phyloP scores from a whole-genome alignment of 2,329 filamentous ascomycete species.

The Trichothecium roseum region DNA sequence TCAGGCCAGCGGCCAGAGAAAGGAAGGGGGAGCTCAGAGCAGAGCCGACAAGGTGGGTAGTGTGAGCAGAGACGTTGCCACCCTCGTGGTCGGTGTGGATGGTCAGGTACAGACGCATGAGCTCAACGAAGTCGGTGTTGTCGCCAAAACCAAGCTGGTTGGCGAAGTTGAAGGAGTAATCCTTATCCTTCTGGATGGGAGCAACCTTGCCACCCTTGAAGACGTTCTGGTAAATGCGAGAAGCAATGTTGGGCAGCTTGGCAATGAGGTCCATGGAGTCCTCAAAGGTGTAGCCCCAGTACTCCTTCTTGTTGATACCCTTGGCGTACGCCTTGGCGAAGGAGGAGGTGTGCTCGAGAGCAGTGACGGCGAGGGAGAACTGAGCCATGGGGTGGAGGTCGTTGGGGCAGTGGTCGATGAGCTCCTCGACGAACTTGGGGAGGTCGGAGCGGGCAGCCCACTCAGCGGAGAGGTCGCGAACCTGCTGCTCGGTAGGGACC shows the following conservation, averaged over 20 bases:
- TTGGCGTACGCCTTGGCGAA: slow-evolving; percentile 99
- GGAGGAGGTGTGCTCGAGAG: slow-evolving; percentile 94
- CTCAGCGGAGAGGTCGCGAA: slow-evolving; percentile 94
- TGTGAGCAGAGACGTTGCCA: slow-evolving; percentile 97
- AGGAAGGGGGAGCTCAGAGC: slow-evolving; percentile 97
- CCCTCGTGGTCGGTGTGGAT: slow-evolving; percentile 99
- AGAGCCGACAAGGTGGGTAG: slow-evolving; percentile 93
- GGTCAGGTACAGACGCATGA: slow-evolving; percentile 97
- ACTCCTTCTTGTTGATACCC: slow-evolving; percentile 98
- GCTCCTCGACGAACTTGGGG: slow-evolving; percentile 97
- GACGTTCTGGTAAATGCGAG: slow-evolving; percentile 99
- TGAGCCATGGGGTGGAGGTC: slow-evolving; percentile 99
- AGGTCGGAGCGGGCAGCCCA: slow-evolving; percentile 96
- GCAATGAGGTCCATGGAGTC: slow-evolving; percentile 99
- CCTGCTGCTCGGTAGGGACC: slow-evolving; percentile 95
- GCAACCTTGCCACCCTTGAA: slow-evolving; percentile 99
- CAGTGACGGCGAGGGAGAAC: slow-evolving; percentile 94
- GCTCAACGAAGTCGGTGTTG: slow-evolving; percentile 94
- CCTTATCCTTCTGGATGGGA: slow-evolving; percentile 94
- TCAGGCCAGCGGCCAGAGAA: slow-evolving; percentile 89
- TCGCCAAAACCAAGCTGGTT: slow-evolving; percentile 96
- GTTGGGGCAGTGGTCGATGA: slow-evolving; percentile 98
- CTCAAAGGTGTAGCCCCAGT: slow-evolving; percentile 99
- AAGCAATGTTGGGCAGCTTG: slow-evolving; percentile 95
- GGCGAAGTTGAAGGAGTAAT: slow-evolving; percentile 98